phyloP scores from a whole-genome alignment of 2,329 filamentous ascomycete species.

The Claviceps spartinae region DNA sequence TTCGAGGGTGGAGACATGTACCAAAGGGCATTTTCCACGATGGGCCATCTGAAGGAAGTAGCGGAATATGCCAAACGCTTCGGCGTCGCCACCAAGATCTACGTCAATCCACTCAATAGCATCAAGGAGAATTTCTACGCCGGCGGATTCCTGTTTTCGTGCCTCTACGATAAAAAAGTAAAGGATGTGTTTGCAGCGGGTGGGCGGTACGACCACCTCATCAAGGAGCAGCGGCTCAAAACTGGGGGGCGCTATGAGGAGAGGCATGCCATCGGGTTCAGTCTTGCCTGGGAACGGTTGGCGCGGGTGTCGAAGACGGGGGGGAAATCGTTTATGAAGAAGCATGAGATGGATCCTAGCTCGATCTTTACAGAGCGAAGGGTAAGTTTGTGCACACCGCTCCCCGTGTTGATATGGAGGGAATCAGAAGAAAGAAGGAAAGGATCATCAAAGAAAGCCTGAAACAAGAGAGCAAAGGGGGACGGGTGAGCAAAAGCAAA shows the following conservation, averaged over 20 bases:
- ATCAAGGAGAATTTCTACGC: constrained; percentile 85
- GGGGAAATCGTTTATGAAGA: constrained; percentile 53
- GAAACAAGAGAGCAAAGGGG: background rate
- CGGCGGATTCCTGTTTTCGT: constrained; percentile 79
- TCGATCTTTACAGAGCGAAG: constrained; percentile 48
- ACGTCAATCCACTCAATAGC: constrained; percentile 72
- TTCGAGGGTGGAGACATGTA: constrained; percentile 53
- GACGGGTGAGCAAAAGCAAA: background rate
- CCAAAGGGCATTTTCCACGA: constrained; percentile 60
- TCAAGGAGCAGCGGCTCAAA: constrained; percentile 68
- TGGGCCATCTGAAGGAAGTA: constrained; percentile 70
- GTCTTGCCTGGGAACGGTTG: constrained; percentile 75
- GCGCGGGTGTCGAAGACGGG: constrained; percentile 48
- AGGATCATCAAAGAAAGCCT: constrained; percentile 16
- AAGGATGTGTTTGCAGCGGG: constrained; percentile 85
- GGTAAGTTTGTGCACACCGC: constrained; percentile 28
- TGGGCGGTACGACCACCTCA: constrained; percentile 81
- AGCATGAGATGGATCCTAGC: constrained; percentile 47
- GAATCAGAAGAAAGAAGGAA: constrained; percentile 28
- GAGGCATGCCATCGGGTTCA: constrained; percentile 82
- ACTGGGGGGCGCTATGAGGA: constrained; percentile 47
- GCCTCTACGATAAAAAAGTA: constrained; percentile 71
- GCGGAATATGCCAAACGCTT: constrained; percentile 64
- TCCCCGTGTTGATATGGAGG: too few species aligned
- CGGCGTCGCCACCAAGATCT: constrained; percentile 62